These are phyloP conservation scores for Penicillium expansum DNA, from an alignment of 2,329 filamentous ascomycete species.

Conservation along the genomic window DNA sequence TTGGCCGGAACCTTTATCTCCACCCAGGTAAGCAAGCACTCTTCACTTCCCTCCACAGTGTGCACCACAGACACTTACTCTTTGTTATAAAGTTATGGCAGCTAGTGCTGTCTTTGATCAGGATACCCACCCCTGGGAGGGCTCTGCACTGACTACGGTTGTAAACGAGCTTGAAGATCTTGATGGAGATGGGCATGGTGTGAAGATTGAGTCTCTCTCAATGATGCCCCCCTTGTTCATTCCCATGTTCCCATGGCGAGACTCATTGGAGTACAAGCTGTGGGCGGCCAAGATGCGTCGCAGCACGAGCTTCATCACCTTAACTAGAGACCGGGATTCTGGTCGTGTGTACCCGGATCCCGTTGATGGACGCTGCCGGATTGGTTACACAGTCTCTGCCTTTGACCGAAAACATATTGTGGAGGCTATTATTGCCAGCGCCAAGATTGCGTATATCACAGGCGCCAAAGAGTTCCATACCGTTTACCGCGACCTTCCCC, in stretches of 20 bases:
- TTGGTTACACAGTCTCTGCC: conserved; percentile 68
- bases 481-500: conserved; percentile 58
- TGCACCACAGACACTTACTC: background rate
- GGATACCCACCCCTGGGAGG: conserved; percentile 69
- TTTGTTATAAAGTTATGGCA: conserved; percentile 34
- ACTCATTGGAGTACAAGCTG: conserved; percentile 70
- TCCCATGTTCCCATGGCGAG: conserved; percentile 63
- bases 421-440: conserved; percentile 67
- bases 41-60: background rate
- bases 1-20: conserved; percentile 77
- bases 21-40: conserved; percentile 65
- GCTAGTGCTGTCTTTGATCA: conserved; percentile 63
- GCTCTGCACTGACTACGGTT: conserved; percentile 75
- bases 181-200: conserved; percentile 75
- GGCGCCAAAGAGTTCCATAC: conserved; percentile 79
- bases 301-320: conserved; percentile 68
- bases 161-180: conserved; percentile 76
- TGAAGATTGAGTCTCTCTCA: conserved; percentile 72
- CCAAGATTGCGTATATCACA: conserved; percentile 73
- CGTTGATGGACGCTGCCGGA: conserved; percentile 58
- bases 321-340: conserved; percentile 72
- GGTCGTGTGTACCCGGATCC: conserved; percentile 74
- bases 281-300: conserved; percentile 65
- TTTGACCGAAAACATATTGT: conserved; percentile 71
- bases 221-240: conserved; percentile 71